phyloP scores from a whole-genome alignment of 2,329 filamentous ascomycete species.

The Arthrobotrys sinensis region DNA sequence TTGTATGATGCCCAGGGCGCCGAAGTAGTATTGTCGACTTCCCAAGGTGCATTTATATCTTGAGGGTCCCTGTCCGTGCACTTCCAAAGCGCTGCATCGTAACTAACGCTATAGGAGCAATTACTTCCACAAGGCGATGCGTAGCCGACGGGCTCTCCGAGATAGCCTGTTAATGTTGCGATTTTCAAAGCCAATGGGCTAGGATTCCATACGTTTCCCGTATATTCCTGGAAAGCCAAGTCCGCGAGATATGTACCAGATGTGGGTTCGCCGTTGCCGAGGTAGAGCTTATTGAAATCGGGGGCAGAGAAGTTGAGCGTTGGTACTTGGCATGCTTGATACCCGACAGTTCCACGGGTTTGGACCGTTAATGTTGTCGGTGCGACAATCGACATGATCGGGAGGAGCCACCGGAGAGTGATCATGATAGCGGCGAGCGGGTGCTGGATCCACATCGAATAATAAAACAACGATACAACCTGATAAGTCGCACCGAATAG shows the following conservation, averaged over 20 bases:
- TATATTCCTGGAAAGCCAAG: constrained; percentile 50
- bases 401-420: constrained; percentile 47
- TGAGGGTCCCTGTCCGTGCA: constrained; percentile 42
- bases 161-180: constrained; percentile 37
- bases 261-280: neutral
- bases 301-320: constrained; percentile 28
- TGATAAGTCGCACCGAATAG: constrained; percentile 55
- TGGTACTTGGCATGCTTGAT: constrained; percentile 39
- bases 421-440: constrained; percentile 51
- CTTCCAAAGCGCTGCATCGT: constrained; percentile 40
- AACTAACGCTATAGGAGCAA: constrained; percentile 52
- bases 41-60: constrained; percentile 38
- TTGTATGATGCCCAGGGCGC: constrained; percentile 38
- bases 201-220: constrained; percentile 17
- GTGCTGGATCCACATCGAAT: constrained; percentile 48
- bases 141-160: constrained; percentile 45
- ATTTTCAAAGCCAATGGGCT: constrained; percentile 42
- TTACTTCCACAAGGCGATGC: constrained; percentile 48
- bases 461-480: constrained; percentile 49
- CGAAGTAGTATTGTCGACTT: constrained; percentile 19
- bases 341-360: constrained; percentile 25
- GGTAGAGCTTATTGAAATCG: neutral
- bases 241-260: constrained; percentile 24
- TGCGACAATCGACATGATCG: constrained; percentile 51
- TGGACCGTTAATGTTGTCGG: constrained; percentile 55